Evolutionary conservation across 2,329 filamentous ascomycete species (phyloP).

Genomic region (Aspergillus costaricaensis): DNA sequence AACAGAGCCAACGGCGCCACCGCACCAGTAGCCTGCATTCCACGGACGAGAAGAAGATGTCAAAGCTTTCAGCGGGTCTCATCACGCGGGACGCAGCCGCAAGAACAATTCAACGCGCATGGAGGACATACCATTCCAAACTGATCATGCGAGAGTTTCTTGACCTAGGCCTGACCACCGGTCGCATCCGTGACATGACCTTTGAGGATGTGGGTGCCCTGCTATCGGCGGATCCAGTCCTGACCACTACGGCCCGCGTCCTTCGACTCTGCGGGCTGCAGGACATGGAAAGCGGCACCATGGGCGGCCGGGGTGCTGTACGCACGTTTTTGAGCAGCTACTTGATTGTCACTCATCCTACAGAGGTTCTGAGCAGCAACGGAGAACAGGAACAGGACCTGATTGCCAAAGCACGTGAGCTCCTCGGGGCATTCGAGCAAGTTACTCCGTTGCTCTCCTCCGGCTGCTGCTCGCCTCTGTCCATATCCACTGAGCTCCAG

Average conservation of each 20-base stretch:
- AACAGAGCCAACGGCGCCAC: constrained; percentile 51
- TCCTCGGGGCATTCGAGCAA: constrained; percentile 59
- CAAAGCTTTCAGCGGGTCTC: constrained; percentile 34
- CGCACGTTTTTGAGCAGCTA: constrained; percentile 66
- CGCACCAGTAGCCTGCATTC: constrained; percentile 55
- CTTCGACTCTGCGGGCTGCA: constrained; percentile 59
- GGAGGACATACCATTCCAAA: constrained; percentile 55
- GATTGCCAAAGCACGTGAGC: constrained; percentile 61
- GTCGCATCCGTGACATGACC: constrained; percentile 52
- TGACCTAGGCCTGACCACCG: constrained; percentile 55
- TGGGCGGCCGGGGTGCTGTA: constrained; percentile 54
- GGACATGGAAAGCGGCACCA: constrained; percentile 51
- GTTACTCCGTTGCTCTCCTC: constrained; percentile 53
- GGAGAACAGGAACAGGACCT: constrained; percentile 65
- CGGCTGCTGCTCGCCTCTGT: constrained; percentile 39
- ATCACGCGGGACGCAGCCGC: constrained; percentile 57
- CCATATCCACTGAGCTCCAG: constrained; percentile 51
- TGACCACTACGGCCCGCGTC: constrained; percentile 56
- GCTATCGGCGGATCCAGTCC: constrained; percentile 56
- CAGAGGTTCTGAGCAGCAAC: constrained; percentile 61
- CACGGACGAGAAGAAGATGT: constrained; percentile 46
- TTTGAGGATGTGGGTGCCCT: constrained; percentile 63
- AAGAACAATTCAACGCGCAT: constrained; percentile 59
- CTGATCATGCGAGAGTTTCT: constrained; percentile 54
- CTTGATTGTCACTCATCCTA: constrained; percentile 63